Conservation (phyloP, 108 stramenopile species). For the Schizochytrium sp. region DNA sequence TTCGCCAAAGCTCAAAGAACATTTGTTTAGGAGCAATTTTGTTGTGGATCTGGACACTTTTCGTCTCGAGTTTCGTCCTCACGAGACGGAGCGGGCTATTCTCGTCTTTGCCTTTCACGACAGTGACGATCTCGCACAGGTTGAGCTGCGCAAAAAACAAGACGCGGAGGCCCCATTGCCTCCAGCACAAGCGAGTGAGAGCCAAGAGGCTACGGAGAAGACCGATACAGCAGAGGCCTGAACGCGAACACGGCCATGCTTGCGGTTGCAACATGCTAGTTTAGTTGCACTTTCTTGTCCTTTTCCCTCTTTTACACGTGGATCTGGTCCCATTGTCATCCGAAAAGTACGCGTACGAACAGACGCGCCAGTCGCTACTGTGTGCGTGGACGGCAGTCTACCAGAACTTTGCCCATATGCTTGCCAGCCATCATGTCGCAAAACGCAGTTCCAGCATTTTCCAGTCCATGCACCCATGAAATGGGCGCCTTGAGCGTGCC, state of each 20-base stretch:
- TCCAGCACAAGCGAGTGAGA: background rate
- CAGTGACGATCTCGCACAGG: background rate
- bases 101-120: background rate
- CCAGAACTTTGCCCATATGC: background rate
- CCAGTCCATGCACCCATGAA: background rate
- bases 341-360: no score
- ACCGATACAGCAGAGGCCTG: background rate
- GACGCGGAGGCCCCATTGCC: background rate
- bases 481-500: background rate
- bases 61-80: background rate
- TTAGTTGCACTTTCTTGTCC: no score
- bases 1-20: background rate
- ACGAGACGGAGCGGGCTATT: background rate
- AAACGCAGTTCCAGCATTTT: background rate
- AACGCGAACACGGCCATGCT: no score
- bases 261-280: no score
- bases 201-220: background rate
- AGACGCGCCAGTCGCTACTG: no score
- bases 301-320: no score
- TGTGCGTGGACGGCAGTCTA: background rate
- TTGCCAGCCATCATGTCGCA: constrained; percentile 6
- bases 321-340: no score
- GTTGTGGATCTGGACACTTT: background rate
- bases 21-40: background rate
- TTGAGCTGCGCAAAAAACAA: background rate